Conservation (phyloP, 352 stramenopile species). For the Phytophthora parvispora region DNA sequence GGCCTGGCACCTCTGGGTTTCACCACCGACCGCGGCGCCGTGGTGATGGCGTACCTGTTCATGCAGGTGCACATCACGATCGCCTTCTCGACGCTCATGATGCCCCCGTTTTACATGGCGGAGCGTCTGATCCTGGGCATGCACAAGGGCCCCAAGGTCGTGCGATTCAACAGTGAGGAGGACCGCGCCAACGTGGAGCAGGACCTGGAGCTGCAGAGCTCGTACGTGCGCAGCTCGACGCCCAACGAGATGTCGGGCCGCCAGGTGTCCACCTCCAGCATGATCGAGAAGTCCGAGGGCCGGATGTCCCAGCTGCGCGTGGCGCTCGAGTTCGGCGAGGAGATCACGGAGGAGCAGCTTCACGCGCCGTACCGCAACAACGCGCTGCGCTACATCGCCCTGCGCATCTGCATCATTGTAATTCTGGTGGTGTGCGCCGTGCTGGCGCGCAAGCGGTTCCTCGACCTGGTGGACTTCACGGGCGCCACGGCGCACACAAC, state of each 20-base stretch:
- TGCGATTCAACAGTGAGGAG: constrained; percentile 30
- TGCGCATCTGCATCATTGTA: constrained; percentile 53
- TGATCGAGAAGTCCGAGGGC: constrained; percentile 32
- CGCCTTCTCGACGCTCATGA: constrained; percentile 60
- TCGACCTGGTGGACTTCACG: constrained; percentile 66
- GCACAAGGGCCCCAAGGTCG: constrained; percentile 48
- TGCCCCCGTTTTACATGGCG: constrained; percentile 66
- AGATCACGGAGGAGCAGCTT: constrained; percentile 38
- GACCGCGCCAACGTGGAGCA: constrained; percentile 29
- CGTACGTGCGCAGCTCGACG: constrained; percentile 45
- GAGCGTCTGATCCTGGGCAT: constrained; percentile 74
- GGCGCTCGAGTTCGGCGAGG: constrained; percentile 44
- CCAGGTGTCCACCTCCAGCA: constrained; percentile 30
- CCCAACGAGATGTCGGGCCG: constrained; percentile 21
- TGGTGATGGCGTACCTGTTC: constrained; percentile 66
- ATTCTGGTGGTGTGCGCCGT: constrained; percentile 55
- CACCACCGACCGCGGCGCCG: constrained; percentile 43
- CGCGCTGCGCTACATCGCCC: constrained; percentile 51
- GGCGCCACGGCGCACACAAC: constrained; percentile 60
- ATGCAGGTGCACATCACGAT: constrained; percentile 64
- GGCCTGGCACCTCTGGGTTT: constrained; percentile 59
- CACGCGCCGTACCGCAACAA: constrained; percentile 53
- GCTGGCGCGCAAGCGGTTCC: constrained; percentile 54
- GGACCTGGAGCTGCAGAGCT: constrained; percentile 40
- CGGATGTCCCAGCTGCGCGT: constrained; percentile 47